A percentile compares a stretch with the other conserved stretches of the same genome.
These are phyloP conservation scores for Calonectria fujianensis DNA, from an alignment of 2,329 filamentous ascomycete species.

Conservation along the genomic window DNA sequence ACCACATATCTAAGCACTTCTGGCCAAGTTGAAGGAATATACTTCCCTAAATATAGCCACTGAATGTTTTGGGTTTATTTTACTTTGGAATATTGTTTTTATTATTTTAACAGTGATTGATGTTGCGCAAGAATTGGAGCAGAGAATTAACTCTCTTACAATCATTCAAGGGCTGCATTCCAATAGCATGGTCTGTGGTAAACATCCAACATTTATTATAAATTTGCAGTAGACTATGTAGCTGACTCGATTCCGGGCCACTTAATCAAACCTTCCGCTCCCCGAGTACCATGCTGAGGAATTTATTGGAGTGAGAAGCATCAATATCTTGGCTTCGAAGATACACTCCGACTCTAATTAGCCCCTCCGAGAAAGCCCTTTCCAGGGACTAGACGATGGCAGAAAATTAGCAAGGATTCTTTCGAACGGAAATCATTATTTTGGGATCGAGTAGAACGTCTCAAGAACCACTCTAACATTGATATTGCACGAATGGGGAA, in stretches of 20 bases:
- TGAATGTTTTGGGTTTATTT: no score
- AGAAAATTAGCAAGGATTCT: neutral
- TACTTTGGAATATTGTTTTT: no score
- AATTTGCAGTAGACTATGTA: neutral
- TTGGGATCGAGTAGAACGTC: fast-evolving
- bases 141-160: no score
- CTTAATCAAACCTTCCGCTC: neutral
- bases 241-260: neutral
- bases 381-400: neutral
- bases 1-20: no score
- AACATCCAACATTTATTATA: neutral
- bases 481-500: neutral
- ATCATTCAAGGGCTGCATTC: no score
- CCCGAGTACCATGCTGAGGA: neutral
- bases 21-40: no score
- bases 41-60: no score
- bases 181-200: no score
- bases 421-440: neutral
- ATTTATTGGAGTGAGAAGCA: neutral
- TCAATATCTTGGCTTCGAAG: neutral
- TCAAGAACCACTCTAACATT: neutral
- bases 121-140: no score
- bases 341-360: neutral
- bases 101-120: no score
- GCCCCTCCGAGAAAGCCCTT: no score